These are phyloP conservation scores for Breynia disticha DNA, from an alignment of 441 rosid species.

Conservation along the genomic window DNA sequence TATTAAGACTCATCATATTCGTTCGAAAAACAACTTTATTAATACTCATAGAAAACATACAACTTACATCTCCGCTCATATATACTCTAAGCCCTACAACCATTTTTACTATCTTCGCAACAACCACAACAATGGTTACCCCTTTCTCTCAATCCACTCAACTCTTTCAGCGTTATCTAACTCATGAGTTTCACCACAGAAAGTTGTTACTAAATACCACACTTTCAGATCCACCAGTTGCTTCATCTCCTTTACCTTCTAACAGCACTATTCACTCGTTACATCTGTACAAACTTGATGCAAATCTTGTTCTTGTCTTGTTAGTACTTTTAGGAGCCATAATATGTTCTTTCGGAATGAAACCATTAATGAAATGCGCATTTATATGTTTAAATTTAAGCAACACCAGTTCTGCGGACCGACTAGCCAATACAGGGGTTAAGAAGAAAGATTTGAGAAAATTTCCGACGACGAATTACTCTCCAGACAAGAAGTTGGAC, in stretches of 20 bases:
- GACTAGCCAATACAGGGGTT: slow-evolving; percentile 46
- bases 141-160: slow-evolving; percentile 18
- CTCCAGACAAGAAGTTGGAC: slow-evolving; percentile 37
- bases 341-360: slow-evolving; percentile 48
- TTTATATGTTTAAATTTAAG: slow-evolving; percentile 36
- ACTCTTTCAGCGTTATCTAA: slow-evolving; percentile 26
- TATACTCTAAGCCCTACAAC: too few species aligned
- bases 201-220: slow-evolving; percentile 31
- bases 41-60: too few species aligned
- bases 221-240: slow-evolving; percentile 20
- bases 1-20: too few species aligned
- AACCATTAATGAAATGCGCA: slow-evolving; percentile 42
- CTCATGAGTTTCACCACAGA: slow-evolving; percentile 37
- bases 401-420: slow-evolving; percentile 16
- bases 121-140: slow-evolving; percentile 1
- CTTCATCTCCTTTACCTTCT: slow-evolving; percentile 30
- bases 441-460: slow-evolving; percentile 48
- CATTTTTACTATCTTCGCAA: too few species aligned
- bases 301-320: slow-evolving; percentile 50
- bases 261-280: slow-evolving; percentile 9
- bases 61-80: too few species aligned
- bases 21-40: too few species aligned
- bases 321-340: slow-evolving; percentile 54
- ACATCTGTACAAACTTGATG: slow-evolving; percentile 31
- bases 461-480: slow-evolving; percentile 42